Conservation (phyloP, 805 yeast genomes). For the Cyberlindnera mississippiensis region DNA sequence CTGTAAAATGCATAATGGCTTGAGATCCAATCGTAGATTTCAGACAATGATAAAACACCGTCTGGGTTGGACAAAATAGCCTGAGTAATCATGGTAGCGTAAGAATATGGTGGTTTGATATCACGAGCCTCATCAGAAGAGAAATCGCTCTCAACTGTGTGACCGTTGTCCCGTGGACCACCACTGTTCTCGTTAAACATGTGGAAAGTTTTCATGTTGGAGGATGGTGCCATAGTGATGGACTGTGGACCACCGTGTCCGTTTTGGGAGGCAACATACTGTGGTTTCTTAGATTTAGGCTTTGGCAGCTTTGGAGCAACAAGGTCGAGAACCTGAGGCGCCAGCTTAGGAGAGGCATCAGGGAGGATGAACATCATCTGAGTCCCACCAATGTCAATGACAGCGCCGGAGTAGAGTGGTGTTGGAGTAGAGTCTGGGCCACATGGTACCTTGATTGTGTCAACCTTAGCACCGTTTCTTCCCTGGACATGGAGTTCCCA, state of each 20-base stretch:
- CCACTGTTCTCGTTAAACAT: conserved; percentile 41
- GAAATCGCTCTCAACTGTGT: conserved; percentile 46
- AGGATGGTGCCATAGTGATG: conserved; percentile 4
- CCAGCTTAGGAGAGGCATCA: conserved; percentile 72
- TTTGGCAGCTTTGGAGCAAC: conserved; percentile 32
- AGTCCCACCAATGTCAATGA: conserved; percentile 92
- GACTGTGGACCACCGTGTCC: conserved; percentile 1
- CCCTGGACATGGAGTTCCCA: conserved; percentile 89
- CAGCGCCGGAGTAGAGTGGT: conserved; percentile 78
- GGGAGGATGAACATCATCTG: conserved; percentile 99
- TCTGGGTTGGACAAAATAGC: conserved; percentile 87
- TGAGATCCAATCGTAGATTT: conserved; percentile 89
- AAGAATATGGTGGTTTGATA: conserved; percentile 93
- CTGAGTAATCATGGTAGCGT: conserved; percentile 98
- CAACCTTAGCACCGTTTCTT: conserved; percentile 90
- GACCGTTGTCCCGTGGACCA: conserved; percentile 1
- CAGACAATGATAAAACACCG: conserved; percentile 84
- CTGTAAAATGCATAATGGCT: conserved; percentile 88
- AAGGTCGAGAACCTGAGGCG: conserved; percentile 34
- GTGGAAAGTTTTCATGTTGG: conserved; percentile 44
- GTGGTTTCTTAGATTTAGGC: conserved; percentile 24
- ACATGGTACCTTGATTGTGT: conserved; percentile 47
- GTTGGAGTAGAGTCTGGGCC: conserved; percentile 46
- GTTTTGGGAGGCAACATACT: not conserved
- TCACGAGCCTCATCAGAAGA: conserved; percentile 90